phyloP scores from a whole-genome alignment of 306 rosid species.

The Styphnolobium japonicum region DNA sequence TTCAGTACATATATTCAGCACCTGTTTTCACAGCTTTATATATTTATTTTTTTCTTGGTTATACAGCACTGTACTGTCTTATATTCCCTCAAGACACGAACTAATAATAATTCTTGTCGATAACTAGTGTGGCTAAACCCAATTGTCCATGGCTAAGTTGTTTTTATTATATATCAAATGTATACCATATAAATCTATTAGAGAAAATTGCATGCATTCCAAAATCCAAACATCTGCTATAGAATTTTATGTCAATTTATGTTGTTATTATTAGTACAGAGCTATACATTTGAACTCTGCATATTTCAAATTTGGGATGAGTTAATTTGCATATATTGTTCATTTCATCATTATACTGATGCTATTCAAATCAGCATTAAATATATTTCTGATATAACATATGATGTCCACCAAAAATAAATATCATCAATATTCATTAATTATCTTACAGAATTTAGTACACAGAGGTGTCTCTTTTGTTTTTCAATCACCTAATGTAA shows the following conservation, averaged over 20 bases:
- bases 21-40: too few species aligned
- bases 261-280: background rate
- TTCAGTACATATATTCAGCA: too few species aligned
- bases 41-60: background rate
- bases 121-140: background rate
- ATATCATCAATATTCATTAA: background rate
- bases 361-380: too few species aligned
- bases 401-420: too few species aligned
- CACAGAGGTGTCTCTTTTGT: background rate
- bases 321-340: background rate
- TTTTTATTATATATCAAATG: too few species aligned
- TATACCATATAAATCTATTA: too few species aligned
- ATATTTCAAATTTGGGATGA: background rate
- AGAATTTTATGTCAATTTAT: background rate
- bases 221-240: too few species aligned
- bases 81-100: background rate
- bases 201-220: too few species aligned
- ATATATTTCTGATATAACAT: too few species aligned
- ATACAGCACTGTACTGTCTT: background rate
- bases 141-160: background rate
- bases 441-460: background rate
- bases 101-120: background rate
- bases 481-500: background rate
- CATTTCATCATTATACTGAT: too few species aligned
- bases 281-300: background rate